These are phyloP conservation scores for Diphasiastrum complanatum DNA, from an alignment of 83 land plant species.

Conservation along the genomic window DNA sequence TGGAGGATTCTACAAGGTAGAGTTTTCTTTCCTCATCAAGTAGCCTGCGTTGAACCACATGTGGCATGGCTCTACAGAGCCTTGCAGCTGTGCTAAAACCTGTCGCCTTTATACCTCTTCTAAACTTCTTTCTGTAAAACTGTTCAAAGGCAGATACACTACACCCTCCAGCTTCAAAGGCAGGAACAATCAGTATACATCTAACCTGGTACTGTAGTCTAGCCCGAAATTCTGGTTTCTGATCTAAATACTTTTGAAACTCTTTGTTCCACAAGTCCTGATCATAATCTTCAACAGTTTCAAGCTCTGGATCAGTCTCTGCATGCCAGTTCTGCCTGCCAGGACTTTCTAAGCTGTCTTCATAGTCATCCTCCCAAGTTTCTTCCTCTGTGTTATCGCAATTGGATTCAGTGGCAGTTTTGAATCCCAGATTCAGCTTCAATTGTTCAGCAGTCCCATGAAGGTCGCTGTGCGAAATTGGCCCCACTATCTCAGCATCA, in stretches of 20 bases:
- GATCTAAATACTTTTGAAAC: conserved; percentile 25
- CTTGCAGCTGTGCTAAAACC: conserved; percentile 31
- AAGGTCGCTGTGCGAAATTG: no score
- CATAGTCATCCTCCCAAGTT: no score
- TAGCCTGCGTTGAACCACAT: conserved; percentile 26
- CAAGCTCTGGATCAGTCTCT: no score
- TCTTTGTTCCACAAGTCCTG: conserved; percentile 25
- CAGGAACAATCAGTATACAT: conserved; percentile 22
- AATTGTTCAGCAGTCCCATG: no score
- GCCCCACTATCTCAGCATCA: no score
- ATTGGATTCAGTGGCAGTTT: no score
- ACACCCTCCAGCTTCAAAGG: conserved; percentile 20
- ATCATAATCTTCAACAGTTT: no score
- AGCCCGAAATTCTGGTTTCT: conserved; percentile 27
- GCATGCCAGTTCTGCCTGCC: no score
- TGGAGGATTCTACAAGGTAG: conserved; percentile 31
- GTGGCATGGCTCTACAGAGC: conserved; percentile 37
- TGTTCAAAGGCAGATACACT: conserved; percentile 17
- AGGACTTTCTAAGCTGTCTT: no score
- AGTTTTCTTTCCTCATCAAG: conserved; percentile 25
- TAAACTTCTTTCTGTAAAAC: conserved; percentile 27
- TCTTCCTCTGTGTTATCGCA: no score
- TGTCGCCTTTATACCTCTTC: conserved; percentile 9
- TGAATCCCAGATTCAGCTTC: no score
- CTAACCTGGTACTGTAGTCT: conserved; percentile 37